These are phyloP conservation scores for Fusarium sp. DNA, from an alignment of 2,329 filamentous ascomycete species.

Conservation along the genomic window DNA sequence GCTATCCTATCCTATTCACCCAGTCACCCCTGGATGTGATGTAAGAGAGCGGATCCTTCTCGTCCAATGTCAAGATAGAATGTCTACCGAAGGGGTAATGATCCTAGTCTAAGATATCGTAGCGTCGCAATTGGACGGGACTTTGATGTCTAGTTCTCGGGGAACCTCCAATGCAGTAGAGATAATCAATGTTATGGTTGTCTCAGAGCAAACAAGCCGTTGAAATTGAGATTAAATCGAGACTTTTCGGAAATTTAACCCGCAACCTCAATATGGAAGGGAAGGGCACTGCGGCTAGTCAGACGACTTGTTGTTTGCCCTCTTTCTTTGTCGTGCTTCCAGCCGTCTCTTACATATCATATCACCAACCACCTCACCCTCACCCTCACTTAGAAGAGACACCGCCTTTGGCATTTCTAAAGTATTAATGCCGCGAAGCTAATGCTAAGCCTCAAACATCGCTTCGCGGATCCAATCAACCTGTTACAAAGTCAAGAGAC, in stretches of 20 bases:
- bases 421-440: neutral
- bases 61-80: slow-evolving; percentile 28
- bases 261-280: slow-evolving; percentile 4
- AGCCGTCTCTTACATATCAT: slow-evolving; percentile 13
- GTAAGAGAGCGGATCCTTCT: slow-evolving; percentile 32
- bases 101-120: slow-evolving; percentile 21
- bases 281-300: slow-evolving; percentile 11
- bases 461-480: neutral
- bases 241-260: slow-evolving; percentile 30
- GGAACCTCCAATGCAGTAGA: slow-evolving; percentile 5
- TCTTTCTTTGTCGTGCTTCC: slow-evolving; percentile 18
- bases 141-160: neutral
- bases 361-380: slow-evolving; percentile 3
- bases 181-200: neutral
- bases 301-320: neutral
- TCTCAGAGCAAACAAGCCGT: neutral
- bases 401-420: neutral
- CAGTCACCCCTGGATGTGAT: slow-evolving; percentile 29
- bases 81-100: slow-evolving; percentile 34
- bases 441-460: neutral
- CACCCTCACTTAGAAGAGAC: neutral
- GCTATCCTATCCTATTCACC: slow-evolving; percentile 6
- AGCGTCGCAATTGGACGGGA: slow-evolving; percentile 17
- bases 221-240: neutral
- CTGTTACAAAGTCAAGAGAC: neutral